Conservation (phyloP, 2,329 filamentous ascomycete genomes). For the Metarhizium sp. region DNA sequence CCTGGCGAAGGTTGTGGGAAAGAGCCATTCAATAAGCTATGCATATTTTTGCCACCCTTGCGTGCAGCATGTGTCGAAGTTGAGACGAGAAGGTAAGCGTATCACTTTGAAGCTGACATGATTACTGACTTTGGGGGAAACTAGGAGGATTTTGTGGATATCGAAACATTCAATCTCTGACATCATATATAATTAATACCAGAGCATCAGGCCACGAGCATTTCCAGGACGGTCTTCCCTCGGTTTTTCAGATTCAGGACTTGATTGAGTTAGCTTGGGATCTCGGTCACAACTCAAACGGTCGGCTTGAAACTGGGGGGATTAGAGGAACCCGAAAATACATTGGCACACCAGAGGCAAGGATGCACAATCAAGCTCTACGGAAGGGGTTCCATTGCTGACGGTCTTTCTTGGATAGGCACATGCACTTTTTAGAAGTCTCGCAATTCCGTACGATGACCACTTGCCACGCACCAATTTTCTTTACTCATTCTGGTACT, state of each 20-base stretch:
- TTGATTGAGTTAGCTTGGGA: constrained; percentile 86
- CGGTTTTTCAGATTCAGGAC: constrained; percentile 75
- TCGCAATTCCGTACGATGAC: constrained; percentile 52
- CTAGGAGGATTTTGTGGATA: constrained; percentile 87
- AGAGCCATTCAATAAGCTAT: constrained; percentile 51
- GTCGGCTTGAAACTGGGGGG: constrained; percentile 74
- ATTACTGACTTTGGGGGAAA: not conserved
- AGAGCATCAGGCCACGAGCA: constrained; percentile 45
- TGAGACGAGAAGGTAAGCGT: constrained; percentile 56
- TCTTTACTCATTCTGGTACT: not conserved
- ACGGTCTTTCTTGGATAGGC: constrained; percentile 40
- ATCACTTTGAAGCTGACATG: not conserved
- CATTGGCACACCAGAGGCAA: constrained; percentile 84
- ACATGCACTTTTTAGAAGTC: constrained; percentile 63
- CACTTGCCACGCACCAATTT: not conserved
- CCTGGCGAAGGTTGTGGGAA: constrained; percentile 52
- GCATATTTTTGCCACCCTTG: constrained; percentile 73
- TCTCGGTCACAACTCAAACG: constrained; percentile 65
- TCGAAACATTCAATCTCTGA: constrained; percentile 86
- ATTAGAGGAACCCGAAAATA: constrained; percentile 87
- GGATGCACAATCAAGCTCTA: not conserved
- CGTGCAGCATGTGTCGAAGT: constrained; percentile 73
- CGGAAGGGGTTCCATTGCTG: not conserved
- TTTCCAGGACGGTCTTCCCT: constrained; percentile 56
- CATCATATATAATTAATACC: constrained; percentile 63